Conservation (phyloP, 805 yeast species). For the Candida pseudofarinosa region DNA sequence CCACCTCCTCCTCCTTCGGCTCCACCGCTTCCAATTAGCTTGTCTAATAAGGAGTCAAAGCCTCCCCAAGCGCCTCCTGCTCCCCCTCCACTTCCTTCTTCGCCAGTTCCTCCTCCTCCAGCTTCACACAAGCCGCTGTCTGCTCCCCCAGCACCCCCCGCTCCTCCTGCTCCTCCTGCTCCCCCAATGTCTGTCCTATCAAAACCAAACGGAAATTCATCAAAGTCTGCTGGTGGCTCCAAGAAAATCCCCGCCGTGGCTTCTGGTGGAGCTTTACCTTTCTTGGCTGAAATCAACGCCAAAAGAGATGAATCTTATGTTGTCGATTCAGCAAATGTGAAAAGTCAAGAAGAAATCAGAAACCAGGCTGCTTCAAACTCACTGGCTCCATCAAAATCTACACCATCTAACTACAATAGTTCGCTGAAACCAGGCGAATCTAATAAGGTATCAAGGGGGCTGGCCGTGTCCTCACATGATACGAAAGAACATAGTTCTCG, state of each 20-base stretch:
- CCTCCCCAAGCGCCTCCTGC: constrained; percentile 16
- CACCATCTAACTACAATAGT: too few relatives aligned
- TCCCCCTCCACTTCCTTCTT: constrained; percentile 13
- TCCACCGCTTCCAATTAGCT: constrained; percentile 7
- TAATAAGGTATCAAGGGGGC: too few relatives aligned
- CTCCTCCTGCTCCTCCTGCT: constrained; percentile 10
- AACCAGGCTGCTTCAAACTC: background rate
- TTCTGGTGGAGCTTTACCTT: constrained; percentile 47
- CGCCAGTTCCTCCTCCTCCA: constrained; percentile 6
- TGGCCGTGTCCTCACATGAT: background rate
- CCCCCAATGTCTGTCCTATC: constrained; percentile 12
- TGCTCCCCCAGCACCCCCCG: constrained; percentile 7
- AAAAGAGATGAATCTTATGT: constrained; percentile 50
- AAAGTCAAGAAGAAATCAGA: background rate
- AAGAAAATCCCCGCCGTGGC: constrained; percentile 11
- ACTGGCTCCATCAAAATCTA: background rate
- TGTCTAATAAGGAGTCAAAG: constrained; percentile 6
- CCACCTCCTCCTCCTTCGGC: constrained; percentile 12
- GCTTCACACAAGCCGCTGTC: constrained; percentile 14
- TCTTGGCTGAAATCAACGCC: constrained; percentile 54
- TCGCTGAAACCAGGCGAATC: too few relatives aligned
- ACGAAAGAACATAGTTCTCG: background rate
- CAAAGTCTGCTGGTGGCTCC: constrained; percentile 3
- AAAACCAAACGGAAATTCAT: constrained; percentile 2
- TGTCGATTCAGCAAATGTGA: constrained; percentile 32